Base-by-base conservation (phyloP, 768 basidiomycete species). In the Mycena olivaceomarginata region DNA sequence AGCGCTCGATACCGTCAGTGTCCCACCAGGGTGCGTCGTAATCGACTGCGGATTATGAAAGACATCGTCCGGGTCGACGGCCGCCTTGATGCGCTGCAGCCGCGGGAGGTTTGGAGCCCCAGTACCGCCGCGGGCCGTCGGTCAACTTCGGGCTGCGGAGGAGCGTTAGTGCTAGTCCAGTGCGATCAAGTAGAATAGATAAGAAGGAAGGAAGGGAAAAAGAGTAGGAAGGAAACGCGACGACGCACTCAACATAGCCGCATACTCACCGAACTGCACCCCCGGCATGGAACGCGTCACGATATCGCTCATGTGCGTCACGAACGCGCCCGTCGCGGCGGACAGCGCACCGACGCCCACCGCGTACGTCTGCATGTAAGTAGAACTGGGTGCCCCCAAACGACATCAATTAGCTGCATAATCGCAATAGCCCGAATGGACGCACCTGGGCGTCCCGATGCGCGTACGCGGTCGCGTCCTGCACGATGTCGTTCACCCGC, bases 281-380 rank as follows among this genome's bases (percentile, higher is more conserved):
- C 77, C 79, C 15, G 79, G 79, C 77, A 80, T 76, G 0, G 77
- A 67, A 40, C 48, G 53, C 9, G 66, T 76, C 1, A 80, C 66
- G 9, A 62, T 51, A 46, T 66, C 67, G 70, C 64, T 78, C 67
- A 80, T 78, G 22, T 57, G 59, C 5, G 57, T 48, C 10, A 78
- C 74, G 60, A 75, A 80, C 43, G 69, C 65, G 4, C 57, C 64
- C 18, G 68, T 76, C 41, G 22, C 45, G 56, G 76, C 45, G n/a
- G 79, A 75, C 15, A 80, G 59, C 2, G 70, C 45, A 12, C 60
- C 62, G 20, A 77, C 11, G 39, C 62, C 77, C 16, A 80, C 69
- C 11, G 79, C 76, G 74, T 80, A 80, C 15, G 77, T 76, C 51
- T 77, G 76, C 71, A 80, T 53, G 70, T 77, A n/a, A n/a, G n/a